These are phyloP conservation scores for Phascolomyces articulosus DNA, from an alignment of 371 early-diverging fungal genomes.

Conservation along the genomic window DNA sequence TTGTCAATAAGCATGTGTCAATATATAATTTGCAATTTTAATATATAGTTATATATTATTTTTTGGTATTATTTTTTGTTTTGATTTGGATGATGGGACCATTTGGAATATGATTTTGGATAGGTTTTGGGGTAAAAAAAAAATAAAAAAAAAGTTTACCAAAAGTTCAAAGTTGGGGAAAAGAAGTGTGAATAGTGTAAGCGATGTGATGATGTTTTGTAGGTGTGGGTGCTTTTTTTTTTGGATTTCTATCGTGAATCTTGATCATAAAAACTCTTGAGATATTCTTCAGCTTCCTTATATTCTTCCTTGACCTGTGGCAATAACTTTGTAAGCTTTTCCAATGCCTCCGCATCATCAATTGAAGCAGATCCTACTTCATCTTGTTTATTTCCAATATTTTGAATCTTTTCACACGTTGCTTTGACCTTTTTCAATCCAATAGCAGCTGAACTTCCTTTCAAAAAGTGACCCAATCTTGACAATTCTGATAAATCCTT, in stretches of 20 bases:
- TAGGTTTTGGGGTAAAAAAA: no score
- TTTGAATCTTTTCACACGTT: slow-evolving; percentile 87
- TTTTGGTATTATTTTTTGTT: no score
- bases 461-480: slow-evolving; percentile 87
- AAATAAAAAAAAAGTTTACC: no score
- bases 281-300: slow-evolving; percentile 74
- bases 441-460: slow-evolving; percentile 93
- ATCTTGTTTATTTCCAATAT: slow-evolving; percentile 79
- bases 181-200: no score
- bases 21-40: no score
- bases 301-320: slow-evolving; percentile 70
- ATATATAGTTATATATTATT: no score
- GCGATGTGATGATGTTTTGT: no score
- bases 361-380: slow-evolving; percentile 59
- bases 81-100: no score
- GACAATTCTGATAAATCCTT: slow-evolving; percentile 76
- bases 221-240: no score
- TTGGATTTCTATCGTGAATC: slow-evolving; percentile 40
- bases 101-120: no score
- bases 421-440: slow-evolving; percentile 84
- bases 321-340: slow-evolving; percentile 59
- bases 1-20: no score
- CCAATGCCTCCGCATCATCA: slow-evolving; percentile 65
- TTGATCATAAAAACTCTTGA: slow-evolving; percentile 74
- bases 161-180: no score